phyloP scores from a whole-genome alignment of 176 grass and related monocot species.

The Hordeum vulgare region DNA sequence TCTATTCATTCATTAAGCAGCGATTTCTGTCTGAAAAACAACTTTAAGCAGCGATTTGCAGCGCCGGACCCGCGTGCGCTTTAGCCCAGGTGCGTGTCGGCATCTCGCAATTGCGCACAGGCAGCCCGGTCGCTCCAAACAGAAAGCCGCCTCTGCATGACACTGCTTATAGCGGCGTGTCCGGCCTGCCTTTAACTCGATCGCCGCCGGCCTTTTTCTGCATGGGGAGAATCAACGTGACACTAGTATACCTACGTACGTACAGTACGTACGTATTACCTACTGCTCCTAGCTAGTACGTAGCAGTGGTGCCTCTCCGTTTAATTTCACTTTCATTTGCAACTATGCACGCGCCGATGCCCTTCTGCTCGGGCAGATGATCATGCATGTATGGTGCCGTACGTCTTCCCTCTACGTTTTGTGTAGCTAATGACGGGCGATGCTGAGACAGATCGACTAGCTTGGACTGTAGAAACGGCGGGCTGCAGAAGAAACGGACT shows the following conservation, averaged over 20 bases:
- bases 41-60: background rate
- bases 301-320: background rate
- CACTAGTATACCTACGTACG: background rate
- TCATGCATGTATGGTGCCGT: no score
- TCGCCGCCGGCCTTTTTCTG: background rate
- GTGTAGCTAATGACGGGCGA: background rate
- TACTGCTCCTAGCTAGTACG: no score
- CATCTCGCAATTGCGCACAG: background rate
- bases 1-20: no score
- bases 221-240: slow-evolving; percentile 1
- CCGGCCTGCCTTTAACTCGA: background rate
- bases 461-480: no score
- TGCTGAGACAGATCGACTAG: background rate
- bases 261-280: no score
- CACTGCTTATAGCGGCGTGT: background rate
- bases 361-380: background rate
- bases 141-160: background rate
- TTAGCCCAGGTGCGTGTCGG: background rate
- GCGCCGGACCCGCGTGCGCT: background rate
- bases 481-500: no score
- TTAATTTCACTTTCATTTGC: background rate
- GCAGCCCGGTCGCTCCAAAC: background rate
- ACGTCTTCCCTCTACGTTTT: background rate
- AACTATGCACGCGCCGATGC: background rate
- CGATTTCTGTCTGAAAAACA: no score